Evolutionary conservation across 768 basidiomycete genomes (phyloP).

Genomic region (Udeniomyces megalosporus): DNA sequence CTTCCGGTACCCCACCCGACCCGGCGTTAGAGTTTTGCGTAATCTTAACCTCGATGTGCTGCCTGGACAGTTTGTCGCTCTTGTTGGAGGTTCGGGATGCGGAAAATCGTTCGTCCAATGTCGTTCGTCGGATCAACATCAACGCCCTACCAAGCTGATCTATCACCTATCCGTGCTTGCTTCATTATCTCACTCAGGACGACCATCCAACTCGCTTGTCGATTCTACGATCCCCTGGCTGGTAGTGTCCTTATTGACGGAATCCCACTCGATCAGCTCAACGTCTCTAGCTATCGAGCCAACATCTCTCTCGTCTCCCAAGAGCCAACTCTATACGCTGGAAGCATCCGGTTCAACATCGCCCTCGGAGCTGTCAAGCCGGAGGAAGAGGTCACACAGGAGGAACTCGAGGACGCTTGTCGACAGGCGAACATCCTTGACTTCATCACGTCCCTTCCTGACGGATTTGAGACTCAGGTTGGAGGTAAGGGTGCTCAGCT

Average conservation of each 20-base stretch:
- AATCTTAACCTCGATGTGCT: conserved; percentile 18
- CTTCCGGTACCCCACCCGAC: conserved; percentile 32
- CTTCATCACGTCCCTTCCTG: conserved; percentile 18
- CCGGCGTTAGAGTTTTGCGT: conserved; percentile 27
- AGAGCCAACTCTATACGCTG: conserved; percentile 35
- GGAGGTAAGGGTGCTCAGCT: conserved; percentile 6
- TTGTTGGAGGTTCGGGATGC: conserved; percentile 33
- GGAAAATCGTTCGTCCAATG: conserved; percentile 21
- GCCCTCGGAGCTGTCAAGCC: conserved; percentile 33
- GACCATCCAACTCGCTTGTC: conserved; percentile 33
- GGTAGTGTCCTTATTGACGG: conserved; percentile 25
- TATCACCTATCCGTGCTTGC: too few relatives aligned
- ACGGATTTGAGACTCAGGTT: conserved; percentile 11
- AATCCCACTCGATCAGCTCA: conserved; percentile 30
- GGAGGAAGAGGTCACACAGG: conserved; percentile 32
- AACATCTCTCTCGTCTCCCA: conserved; percentile 32
- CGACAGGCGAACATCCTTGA: conserved; percentile 26
- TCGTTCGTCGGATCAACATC: too few relatives aligned
- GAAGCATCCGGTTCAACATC: conserved; percentile 34
- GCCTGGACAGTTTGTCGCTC: conserved; percentile 19
- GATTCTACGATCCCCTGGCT: conserved; percentile 24
- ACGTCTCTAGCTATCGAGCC: conserved; percentile 31
- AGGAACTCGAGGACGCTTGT: conserved; percentile 32
- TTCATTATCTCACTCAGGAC: too few relatives aligned
- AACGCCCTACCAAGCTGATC: too few relatives aligned